These are phyloP conservation scores for Coleophoma crateriformis DNA, from an alignment of 2,329 filamentous ascomycete genomes.

Conservation along the genomic window DNA sequence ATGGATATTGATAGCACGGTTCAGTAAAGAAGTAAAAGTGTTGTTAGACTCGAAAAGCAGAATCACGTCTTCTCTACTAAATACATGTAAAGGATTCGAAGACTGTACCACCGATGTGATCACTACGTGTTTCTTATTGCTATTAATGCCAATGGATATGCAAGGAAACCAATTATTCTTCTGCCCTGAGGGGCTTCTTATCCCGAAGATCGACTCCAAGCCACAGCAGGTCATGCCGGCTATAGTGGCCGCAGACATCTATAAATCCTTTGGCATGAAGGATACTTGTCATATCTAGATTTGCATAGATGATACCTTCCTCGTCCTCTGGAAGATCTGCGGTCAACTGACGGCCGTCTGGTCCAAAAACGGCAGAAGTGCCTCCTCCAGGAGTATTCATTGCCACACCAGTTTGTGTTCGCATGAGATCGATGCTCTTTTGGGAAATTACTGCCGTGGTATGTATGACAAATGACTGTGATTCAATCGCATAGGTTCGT, in stretches of 20 bases:
- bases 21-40: too few species aligned
- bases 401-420: conserved; percentile 12
- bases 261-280: conserved; percentile 13
- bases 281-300: conserved; percentile 14
- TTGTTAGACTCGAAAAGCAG: too few species aligned
- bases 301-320: conserved; percentile 48
- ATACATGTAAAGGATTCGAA: too few species aligned
- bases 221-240: conserved; percentile 17
- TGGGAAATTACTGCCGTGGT: conserved; percentile 47
- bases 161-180: neutral
- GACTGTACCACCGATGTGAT: too few species aligned
- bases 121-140: too few species aligned
- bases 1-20: too few species aligned
- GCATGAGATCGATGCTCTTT: conserved; percentile 37
- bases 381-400: conserved; percentile 39
- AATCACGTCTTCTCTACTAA: too few species aligned
- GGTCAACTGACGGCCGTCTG: conserved; percentile 37
- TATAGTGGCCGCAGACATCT: conserved; percentile 15
- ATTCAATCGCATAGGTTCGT: conserved; percentile 51
- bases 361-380: conserved; percentile 47
- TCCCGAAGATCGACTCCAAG: conserved; percentile 12
- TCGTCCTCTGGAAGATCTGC: conserved; percentile 38
- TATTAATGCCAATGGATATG: too few species aligned
- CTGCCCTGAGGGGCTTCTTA: conserved; percentile 2
- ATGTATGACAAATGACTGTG: conserved; percentile 47